phyloP scores from a whole-genome alignment of 1,139 yeast species.

The Zygosaccharomyces sapae region DNA sequence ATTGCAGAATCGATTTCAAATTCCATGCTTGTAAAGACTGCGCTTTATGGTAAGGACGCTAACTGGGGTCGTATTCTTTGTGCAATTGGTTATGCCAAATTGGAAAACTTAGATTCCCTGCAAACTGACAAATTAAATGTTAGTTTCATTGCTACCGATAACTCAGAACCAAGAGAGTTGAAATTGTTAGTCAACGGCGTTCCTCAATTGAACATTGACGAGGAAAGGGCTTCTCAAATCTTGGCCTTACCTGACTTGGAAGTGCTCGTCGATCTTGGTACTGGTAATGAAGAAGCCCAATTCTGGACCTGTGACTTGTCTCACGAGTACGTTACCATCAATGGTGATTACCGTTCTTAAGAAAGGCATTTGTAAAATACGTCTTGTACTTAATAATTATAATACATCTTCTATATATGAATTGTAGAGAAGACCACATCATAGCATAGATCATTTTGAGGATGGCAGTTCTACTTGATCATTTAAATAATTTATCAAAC shows the following conservation, averaged over 20 bases:
- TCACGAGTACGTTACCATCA: slow-evolving; percentile 90
- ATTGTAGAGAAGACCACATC: neutral
- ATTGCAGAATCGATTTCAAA: slow-evolving; percentile 84
- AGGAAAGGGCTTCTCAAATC: slow-evolving; percentile 78
- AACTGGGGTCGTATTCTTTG: slow-evolving; percentile 98
- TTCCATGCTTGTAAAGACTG: slow-evolving; percentile 88
- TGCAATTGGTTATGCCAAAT: slow-evolving; percentile 82
- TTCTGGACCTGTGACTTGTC: slow-evolving; percentile 97
- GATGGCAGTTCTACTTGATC: slow-evolving; percentile 33
- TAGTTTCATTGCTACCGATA: slow-evolving; percentile 80
- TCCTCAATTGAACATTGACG: slow-evolving; percentile 79
- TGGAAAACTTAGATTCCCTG: slow-evolving; percentile 53
- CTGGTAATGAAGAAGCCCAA: slow-evolving; percentile 68
- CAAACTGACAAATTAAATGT: slow-evolving; percentile 66
- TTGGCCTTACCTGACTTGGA: slow-evolving; percentile 70
- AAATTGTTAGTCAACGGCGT: slow-evolving; percentile 80
- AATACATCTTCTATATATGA: slow-evolving; percentile 1
- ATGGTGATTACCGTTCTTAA: slow-evolving; percentile 75
- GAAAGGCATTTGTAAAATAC: neutral
- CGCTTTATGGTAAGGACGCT: slow-evolving; percentile 94
- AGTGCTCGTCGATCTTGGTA: slow-evolving; percentile 71
- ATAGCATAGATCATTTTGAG: neutral
- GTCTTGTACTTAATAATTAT: neutral
- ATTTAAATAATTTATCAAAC: slow-evolving; percentile 29
- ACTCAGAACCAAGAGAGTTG: slow-evolving; percentile 51